Evolutionary conservation across 2,329 filamentous ascomycete species (phyloP).

Genomic region (Phaeosphaeriaceae sp.): DNA sequence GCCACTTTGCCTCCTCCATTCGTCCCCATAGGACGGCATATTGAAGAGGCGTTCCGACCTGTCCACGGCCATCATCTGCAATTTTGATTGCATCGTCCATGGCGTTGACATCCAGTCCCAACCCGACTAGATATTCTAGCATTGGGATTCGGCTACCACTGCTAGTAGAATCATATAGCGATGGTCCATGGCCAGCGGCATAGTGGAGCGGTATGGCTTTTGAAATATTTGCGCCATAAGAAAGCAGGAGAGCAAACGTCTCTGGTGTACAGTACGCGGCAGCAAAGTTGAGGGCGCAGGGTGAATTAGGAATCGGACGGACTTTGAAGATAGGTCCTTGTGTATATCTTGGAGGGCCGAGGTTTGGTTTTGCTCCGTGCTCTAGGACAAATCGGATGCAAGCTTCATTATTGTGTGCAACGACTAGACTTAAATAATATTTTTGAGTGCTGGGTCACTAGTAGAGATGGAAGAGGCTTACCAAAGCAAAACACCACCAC

Average conservation of each 20-base stretch:
- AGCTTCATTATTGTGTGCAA: constrained; percentile 5
- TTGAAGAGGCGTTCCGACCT: neutral
- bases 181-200: neutral
- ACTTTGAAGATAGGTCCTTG: neutral
- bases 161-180: neutral
- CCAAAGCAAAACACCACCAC: constrained; percentile 2
- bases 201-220: constrained; percentile 2
- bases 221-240: constrained; percentile 1
- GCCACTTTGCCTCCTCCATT: constrained; percentile 14
- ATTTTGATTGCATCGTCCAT: constrained; percentile 2
- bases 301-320: neutral
- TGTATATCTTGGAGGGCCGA: neutral
- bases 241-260: constrained; percentile 7
- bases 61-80: neutral
- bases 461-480: neutral
- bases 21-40: constrained; percentile 9
- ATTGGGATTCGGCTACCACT: constrained; percentile 8
- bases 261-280: constrained; percentile 4
- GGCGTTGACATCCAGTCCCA: constrained; percentile 8
- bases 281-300: constrained; percentile 2
- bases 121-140: constrained; percentile 11
- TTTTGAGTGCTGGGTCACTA: neutral
- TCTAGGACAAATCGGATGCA: neutral
- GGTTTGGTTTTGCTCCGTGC: constrained; percentile 5
- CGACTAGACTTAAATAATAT: neutral